These are phyloP conservation scores for Scleroderma bovista DNA, from an alignment of 768 basidiomycete genomes.

Conservation along the genomic window DNA sequence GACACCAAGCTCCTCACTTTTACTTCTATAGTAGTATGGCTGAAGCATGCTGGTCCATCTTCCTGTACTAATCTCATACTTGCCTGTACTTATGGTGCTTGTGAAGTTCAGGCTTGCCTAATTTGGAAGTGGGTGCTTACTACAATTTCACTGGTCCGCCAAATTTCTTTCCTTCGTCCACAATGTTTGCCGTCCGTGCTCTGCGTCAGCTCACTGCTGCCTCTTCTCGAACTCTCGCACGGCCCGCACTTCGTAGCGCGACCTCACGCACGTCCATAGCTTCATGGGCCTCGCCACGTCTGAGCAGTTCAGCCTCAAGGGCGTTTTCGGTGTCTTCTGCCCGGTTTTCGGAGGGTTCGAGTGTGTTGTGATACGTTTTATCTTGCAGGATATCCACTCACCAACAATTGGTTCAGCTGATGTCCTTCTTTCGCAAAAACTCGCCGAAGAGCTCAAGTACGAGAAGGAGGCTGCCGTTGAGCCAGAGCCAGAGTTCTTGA, in stretches of 20 bases:
- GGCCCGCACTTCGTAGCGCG: constrained; percentile 21
- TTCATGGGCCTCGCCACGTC: constrained; percentile 9
- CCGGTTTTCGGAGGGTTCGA: constrained; percentile 38
- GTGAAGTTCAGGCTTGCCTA: no score
- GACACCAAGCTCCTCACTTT: no score
- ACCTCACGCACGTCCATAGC: constrained; percentile 11
- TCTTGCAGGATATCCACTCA: neutral
- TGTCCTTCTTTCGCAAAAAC: constrained; percentile 64
- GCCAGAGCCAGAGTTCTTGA: constrained; percentile 68
- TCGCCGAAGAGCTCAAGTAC: constrained; percentile 79
- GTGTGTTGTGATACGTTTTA: constrained; percentile 25
- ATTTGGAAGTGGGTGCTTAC: constrained; percentile 21
- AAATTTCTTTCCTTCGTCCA: constrained; percentile 1
- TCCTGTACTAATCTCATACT: no score
- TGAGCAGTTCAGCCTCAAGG: constrained; percentile 24
- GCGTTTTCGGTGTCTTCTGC: constrained; percentile 37
- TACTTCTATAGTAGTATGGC: no score
- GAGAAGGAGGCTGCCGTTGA: constrained; percentile 55
- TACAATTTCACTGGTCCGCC: constrained; percentile 20
- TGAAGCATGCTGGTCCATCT: neutral
- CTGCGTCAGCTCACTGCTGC: constrained; percentile 51
- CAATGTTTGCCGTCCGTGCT: constrained; percentile 60
- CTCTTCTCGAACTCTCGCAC: constrained; percentile 34
- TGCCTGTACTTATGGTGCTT: no score
- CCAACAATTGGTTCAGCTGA: constrained; percentile 48